Percentiles rank a stretch among this genome's conserved stretches.
These are phyloP conservation scores for Eucalyptus fibrosa DNA, from an alignment of 345 rosid species.

Conservation along the genomic window DNA sequence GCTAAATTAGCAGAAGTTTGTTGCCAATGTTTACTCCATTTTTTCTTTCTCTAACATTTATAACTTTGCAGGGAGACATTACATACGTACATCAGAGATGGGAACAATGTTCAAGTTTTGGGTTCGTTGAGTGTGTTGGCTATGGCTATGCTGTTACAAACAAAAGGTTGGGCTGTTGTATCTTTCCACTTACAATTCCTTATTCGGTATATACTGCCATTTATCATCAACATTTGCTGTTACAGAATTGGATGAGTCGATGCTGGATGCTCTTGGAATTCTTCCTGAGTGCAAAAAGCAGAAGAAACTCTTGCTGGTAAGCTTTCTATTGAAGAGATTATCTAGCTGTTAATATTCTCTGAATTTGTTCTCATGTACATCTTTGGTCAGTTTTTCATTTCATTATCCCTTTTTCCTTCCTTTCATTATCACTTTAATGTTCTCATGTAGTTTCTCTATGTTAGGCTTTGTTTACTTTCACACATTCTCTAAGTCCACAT, in stretches of 20 bases:
- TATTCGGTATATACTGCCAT: too few relatives aligned
- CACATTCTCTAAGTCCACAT: background rate
- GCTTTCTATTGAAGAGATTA: background rate
- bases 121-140: slow-evolving; percentile 58
- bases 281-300: too few relatives aligned
- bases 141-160: slow-evolving; percentile 89
- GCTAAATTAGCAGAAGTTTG: background rate
- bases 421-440: background rate
- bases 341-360: background rate
- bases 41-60: too few relatives aligned
- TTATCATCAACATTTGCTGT: slow-evolving; percentile 5
- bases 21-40: too few relatives aligned
- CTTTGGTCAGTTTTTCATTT: background rate
- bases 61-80: too few relatives aligned
- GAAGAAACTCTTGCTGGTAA: too few relatives aligned
- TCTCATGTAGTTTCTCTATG: background rate
- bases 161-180: slow-evolving; percentile 57
- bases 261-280: slow-evolving; percentile 95
- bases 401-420: background rate
- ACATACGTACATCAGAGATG: too few relatives aligned
- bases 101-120: slow-evolving; percentile 67
- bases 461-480: background rate
- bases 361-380: background rate
- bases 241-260: slow-evolving; percentile 87
- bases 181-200: background rate